Percentiles rank a stretch among this genome's conserved stretches.
Conservation (phyloP, 352 stramenopile genomes). For the Pythium oligandrum region DNA sequence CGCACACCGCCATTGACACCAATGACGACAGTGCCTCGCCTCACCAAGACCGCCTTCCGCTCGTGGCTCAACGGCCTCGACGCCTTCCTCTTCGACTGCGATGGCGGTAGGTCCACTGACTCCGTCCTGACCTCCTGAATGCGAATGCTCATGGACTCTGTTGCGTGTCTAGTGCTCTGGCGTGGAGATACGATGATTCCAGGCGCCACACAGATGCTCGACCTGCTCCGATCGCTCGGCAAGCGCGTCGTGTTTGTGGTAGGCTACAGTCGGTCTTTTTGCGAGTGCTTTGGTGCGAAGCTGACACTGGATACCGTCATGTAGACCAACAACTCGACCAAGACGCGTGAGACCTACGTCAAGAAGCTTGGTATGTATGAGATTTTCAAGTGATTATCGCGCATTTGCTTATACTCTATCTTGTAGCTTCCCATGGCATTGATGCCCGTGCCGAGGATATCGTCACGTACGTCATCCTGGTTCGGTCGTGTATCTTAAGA, state of each 20-base stretch:
- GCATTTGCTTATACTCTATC: background rate
- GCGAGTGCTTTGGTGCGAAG: too few species aligned
- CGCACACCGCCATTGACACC: too few species aligned
- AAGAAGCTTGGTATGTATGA: constrained; percentile 66
- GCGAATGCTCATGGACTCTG: background rate
- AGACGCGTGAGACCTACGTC: constrained; percentile 73
- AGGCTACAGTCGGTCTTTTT: background rate
- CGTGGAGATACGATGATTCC: constrained; percentile 54
- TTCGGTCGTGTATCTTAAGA: background rate
- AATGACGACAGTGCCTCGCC: background rate
- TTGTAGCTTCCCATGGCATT: constrained; percentile 71
- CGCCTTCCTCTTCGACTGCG: constrained; percentile 80
- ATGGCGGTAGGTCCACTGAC: constrained; percentile 42
- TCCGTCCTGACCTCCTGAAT: background rate
- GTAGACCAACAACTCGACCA: constrained; percentile 86
- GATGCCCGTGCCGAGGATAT: constrained; percentile 60
- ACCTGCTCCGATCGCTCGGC: constrained; percentile 59
- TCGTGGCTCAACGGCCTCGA: constrained; percentile 59
- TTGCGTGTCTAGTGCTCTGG: constrained; percentile 13
- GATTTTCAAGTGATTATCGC: background rate
- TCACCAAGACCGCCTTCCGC: constrained; percentile 4
- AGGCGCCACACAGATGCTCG: constrained; percentile 60
- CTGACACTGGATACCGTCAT: too few species aligned
- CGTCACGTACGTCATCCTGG: constrained; percentile 46
- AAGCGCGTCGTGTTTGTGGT: constrained; percentile 86